phyloP scores from a whole-genome alignment of 1,284 basidiomycete genomes.

The Apiotrichum brassicae region DNA sequence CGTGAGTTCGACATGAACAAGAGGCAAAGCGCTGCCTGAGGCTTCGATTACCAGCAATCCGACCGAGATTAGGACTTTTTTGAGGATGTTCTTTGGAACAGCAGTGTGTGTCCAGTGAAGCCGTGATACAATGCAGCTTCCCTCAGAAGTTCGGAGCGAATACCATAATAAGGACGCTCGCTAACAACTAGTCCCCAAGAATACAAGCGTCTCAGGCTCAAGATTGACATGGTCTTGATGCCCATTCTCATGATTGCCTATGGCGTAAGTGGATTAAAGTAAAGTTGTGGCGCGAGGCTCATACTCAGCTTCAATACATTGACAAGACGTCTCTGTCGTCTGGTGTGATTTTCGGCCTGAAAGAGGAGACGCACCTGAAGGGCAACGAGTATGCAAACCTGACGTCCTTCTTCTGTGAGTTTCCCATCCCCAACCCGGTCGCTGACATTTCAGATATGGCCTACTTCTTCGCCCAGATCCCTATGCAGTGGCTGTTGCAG shows the following conservation, averaged over 20 bases:
- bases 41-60: no score
- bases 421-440: neutral
- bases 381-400: conserved; percentile 21
- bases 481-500: conserved; percentile 26
- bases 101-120: no score
- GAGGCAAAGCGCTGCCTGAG: no score
- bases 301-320: neutral
- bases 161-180: no score
- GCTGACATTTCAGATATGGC: conserved; percentile 8
- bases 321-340: conserved; percentile 20
- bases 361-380: conserved; percentile 16
- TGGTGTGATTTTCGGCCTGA: conserved; percentile 22
- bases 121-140: no score
- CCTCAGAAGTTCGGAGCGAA: no score
- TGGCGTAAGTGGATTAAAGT: neutral
- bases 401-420: conserved; percentile 21
- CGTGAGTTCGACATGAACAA: no score
- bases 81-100: no score
- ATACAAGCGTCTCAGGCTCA: conserved; percentile 14
- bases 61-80: no score
- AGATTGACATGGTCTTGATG: conserved; percentile 17
- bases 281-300: no score
- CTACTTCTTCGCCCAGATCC: conserved; percentile 19
- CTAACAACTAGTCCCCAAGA: conserved; percentile 5
- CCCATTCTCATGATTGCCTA: conserved; percentile 6